Evolutionary conservation across 2,329 filamentous ascomycete species (phyloP).

Genomic region (Aaosphaeria arxii): DNA sequence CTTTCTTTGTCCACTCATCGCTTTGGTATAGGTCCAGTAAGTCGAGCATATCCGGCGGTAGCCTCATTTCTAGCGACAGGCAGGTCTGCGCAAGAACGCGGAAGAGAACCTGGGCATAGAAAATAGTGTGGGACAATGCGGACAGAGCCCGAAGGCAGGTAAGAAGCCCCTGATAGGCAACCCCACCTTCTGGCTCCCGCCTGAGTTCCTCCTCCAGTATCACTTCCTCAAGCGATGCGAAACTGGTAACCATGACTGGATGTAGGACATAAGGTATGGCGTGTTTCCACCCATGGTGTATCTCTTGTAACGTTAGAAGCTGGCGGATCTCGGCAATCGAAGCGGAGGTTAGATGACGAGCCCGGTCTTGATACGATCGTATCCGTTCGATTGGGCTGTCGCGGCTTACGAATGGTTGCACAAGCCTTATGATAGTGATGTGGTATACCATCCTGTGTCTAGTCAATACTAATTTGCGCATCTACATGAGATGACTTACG

Average conservation of each 20-base stretch:
- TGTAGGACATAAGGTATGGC: conserved; percentile 23
- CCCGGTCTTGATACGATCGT: conserved; percentile 7
- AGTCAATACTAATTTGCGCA: conserved; percentile 7
- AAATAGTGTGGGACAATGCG: conserved; percentile 20
- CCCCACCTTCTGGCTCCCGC: conserved; percentile 8
- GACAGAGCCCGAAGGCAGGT: conserved; percentile 24
- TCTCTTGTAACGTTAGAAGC: conserved; percentile 21
- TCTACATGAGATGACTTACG: conserved; percentile 12
- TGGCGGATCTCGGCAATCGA: conserved; percentile 21
- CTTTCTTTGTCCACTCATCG: conserved; percentile 30
- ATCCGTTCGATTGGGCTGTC: conserved; percentile 9
- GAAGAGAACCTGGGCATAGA: conserved; percentile 26
- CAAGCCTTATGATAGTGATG: conserved; percentile 20
- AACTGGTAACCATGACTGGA: conserved; percentile 21
- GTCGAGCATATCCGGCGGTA: conserved; percentile 18
- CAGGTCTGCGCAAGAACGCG: conserved; percentile 27
- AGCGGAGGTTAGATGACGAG: not conserved
- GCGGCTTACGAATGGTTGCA: conserved; percentile 17
- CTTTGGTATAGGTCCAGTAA: conserved; percentile 19
- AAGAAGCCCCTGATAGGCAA: conserved; percentile 22
- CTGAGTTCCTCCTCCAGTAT: conserved; percentile 5
- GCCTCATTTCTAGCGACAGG: conserved; percentile 12
- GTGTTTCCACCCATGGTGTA: conserved; percentile 20
- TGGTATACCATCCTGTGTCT: conserved; percentile 22
- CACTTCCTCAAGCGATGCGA: conserved; percentile 25